phyloP scores from a whole-genome alignment of 2,329 filamentous ascomycete genomes.

The Epichloe hybrida region DNA sequence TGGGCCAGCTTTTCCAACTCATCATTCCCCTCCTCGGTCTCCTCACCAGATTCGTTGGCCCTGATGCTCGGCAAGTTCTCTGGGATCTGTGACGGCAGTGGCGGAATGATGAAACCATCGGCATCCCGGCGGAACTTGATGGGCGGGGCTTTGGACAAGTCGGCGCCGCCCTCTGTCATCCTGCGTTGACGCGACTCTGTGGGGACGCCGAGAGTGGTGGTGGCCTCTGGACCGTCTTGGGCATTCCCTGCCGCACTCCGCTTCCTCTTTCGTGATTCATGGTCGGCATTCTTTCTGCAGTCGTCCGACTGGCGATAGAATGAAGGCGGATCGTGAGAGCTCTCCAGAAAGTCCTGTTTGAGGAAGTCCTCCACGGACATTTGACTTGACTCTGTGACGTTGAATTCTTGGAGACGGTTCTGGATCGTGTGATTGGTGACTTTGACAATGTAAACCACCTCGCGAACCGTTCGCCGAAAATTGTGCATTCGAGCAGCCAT shows the following conservation, averaged over 20 bases:
- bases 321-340: conserved; percentile 67
- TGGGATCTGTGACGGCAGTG: conserved; percentile 27
- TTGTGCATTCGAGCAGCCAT: conserved; percentile 98
- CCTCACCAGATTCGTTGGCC: conserved; percentile 6
- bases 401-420: conserved; percentile 85
- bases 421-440: conserved; percentile 89
- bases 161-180: conserved; percentile 18
- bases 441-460: conserved; percentile 97
- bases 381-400: conserved; percentile 67
- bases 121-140: conserved; percentile 39
- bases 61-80: conserved; percentile 15
- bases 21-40: conserved; percentile 14
- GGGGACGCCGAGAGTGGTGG: background rate
- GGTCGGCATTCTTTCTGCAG: conserved; percentile 39
- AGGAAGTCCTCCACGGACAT: conserved; percentile 83
- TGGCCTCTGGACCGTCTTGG: conserved; percentile 8
- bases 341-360: conserved; percentile 56
- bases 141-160: conserved; percentile 21
- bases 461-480: conserved; percentile 82
- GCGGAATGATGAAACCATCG: conserved; percentile 56
- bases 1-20: conserved; percentile 28
- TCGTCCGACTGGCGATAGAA: conserved; percentile 56
- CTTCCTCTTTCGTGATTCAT: conserved; percentile 35
- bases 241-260: conserved; percentile 15
- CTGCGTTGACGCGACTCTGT: conserved; percentile 5